A percentile compares a stretch with the other conserved stretches of the same genome.
Evolutionary conservation across 768 basidiomycete species (phyloP).

Genomic region (Phanerochaete carnosa): DNA sequence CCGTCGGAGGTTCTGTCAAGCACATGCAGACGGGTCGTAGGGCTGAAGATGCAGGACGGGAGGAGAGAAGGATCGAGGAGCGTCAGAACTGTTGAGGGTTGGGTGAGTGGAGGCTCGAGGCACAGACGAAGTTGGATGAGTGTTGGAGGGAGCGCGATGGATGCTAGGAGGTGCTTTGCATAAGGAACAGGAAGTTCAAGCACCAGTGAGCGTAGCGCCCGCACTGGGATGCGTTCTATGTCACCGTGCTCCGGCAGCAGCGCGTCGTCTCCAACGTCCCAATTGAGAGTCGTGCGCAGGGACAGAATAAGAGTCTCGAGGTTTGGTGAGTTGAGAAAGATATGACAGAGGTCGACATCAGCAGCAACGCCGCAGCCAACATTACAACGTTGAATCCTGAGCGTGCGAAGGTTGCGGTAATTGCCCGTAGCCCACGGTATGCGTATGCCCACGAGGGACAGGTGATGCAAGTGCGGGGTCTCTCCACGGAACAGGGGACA

Average conservation of each 20-base stretch:
- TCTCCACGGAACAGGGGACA: background rate
- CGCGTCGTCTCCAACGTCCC: background rate
- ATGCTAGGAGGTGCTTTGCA: background rate
- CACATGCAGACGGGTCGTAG: background rate
- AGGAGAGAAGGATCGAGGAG: background rate
- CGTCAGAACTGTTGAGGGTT: background rate
- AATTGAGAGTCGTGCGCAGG: background rate
- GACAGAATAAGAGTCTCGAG: background rate
- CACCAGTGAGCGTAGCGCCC: background rate
- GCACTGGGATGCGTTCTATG: background rate
- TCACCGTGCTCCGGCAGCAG: background rate
- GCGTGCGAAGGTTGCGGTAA: background rate
- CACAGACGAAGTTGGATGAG: background rate
- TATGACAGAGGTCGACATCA: background rate
- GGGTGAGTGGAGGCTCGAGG: background rate
- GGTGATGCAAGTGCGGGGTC: background rate
- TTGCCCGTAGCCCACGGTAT: background rate
- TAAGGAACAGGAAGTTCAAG: background rate
- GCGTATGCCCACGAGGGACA: background rate
- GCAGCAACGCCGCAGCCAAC: background rate
- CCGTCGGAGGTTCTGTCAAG: no score
- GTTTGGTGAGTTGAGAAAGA: background rate
- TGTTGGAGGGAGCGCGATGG: background rate
- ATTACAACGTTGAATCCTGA: background rate
- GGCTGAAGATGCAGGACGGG: background rate